Percentiles rank a stretch among this genome's conserved stretches.
phyloP scores from a whole-genome alignment of 2,329 filamentous ascomycete genomes.

The Curvularia lunata region DNA sequence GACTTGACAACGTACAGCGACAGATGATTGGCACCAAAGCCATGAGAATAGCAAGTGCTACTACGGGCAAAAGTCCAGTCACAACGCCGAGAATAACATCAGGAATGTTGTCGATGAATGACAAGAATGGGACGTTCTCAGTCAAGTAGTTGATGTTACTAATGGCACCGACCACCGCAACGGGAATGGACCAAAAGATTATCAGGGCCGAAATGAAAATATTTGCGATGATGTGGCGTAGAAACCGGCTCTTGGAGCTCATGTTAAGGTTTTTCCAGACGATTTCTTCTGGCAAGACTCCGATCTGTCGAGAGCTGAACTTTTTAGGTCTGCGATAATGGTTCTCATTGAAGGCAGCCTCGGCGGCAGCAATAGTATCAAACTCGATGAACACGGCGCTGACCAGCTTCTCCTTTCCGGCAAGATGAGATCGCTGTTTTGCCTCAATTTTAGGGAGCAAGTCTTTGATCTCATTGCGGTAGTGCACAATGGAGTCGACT shows the following conservation, averaged over 20 bases:
- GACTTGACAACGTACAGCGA: constrained; percentile 17
- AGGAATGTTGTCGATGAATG: constrained; percentile 53
- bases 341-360: constrained; percentile 67
- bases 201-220: constrained; percentile 50
- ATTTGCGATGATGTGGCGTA: constrained; percentile 41
- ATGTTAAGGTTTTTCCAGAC: constrained; percentile 56
- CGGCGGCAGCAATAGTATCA: constrained; percentile 77
- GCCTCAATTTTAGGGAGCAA: constrained; percentile 73
- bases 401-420: constrained; percentile 69
- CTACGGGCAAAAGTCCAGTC: constrained; percentile 54
- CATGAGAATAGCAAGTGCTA: constrained; percentile 54
- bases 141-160: constrained; percentile 54
- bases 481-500: constrained; percentile 81
- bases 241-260: constrained; percentile 37
- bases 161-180: constrained; percentile 52
- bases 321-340: constrained; percentile 10
- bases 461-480: constrained; percentile 73
- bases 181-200: constrained; percentile 55
- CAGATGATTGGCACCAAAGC: constrained; percentile 53
- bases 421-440: constrained; percentile 70
- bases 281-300: constrained; percentile 54
- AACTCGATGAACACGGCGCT: constrained; percentile 91
- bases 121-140: constrained; percentile 45
- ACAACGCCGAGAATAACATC: constrained; percentile 51
- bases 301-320: constrained; percentile 51